A percentile compares a stretch with the other conserved stretches of the same genome.
phyloP scores from a whole-genome alignment of 257 asterid species.

The Rhazya stricta region DNA sequence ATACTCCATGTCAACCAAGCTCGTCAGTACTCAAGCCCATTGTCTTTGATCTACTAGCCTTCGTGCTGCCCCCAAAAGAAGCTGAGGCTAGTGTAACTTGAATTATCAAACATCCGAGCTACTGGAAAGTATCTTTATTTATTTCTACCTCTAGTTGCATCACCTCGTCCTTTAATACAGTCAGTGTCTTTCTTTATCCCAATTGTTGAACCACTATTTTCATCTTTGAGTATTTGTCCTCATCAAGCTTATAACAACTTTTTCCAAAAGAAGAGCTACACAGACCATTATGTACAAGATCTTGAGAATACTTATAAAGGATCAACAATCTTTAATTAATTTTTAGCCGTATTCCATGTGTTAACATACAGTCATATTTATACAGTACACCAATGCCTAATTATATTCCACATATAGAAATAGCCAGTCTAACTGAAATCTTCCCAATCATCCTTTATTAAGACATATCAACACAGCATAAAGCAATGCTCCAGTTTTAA shows the following conservation, averaged over 20 bases:
- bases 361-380: background rate
- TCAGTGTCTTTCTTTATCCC: background rate
- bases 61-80: too few species aligned
- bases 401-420: background rate
- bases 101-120: too few species aligned
- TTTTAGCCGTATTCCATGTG: background rate
- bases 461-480: background rate
- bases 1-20: background rate
- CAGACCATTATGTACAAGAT: background rate
- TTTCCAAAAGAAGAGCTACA: background rate
- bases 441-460: background rate
- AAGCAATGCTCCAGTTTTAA: background rate
- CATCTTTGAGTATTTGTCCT: background rate
- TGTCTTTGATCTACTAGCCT: background rate
- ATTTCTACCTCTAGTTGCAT: background rate
- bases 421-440: slow-evolving; percentile 1
- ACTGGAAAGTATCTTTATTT: background rate
- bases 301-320: background rate
- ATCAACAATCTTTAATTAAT: background rate
- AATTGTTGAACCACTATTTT: background rate
- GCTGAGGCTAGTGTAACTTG: background rate
- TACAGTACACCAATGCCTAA: background rate
- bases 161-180: background rate
- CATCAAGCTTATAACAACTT: background rate
- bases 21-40: background rate